Evolutionary conservation across 1,284 basidiomycete genomes (phyloP).

Genomic region (Cystobasidium sp.): DNA sequence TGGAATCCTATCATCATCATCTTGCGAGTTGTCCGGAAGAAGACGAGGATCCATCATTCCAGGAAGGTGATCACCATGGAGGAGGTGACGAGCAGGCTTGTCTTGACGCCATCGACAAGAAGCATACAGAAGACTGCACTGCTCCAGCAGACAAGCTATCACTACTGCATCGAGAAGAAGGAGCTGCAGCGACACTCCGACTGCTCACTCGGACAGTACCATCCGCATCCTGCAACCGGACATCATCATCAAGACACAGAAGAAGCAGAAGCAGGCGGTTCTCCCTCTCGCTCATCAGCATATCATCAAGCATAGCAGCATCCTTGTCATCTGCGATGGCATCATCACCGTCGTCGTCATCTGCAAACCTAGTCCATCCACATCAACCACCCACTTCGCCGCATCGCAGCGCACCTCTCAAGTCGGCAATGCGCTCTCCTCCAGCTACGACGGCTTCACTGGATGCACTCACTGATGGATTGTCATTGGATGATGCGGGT

Average conservation of each 20-base stretch:
- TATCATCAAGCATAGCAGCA: background rate
- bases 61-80: no score
- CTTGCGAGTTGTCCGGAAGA: no score
- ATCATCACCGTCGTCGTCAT: background rate
- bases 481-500: background rate
- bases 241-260: background rate
- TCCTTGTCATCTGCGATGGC: slow-evolving; percentile 3
- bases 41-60: no score
- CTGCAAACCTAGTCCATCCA: background rate
- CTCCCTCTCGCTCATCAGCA: slow-evolving; percentile 1
- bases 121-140: no score
- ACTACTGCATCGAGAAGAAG: no score
- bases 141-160: no score
- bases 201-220: background rate
- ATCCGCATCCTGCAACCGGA: background rate
- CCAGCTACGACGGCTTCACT: background rate
- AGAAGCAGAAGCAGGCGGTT: slow-evolving; percentile 1
- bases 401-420: slow-evolving; percentile 16
- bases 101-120: no score
- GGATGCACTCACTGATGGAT: slow-evolving; percentile 2
- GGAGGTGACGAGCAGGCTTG: no score
- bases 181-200: background rate
- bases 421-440: slow-evolving; percentile 31
- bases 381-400: background rate
- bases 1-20: background rate